These are phyloP conservation scores for Gamsiella multidivaricata DNA, from an alignment of 192 early-diverging fungal species.

Conservation along the genomic window DNA sequence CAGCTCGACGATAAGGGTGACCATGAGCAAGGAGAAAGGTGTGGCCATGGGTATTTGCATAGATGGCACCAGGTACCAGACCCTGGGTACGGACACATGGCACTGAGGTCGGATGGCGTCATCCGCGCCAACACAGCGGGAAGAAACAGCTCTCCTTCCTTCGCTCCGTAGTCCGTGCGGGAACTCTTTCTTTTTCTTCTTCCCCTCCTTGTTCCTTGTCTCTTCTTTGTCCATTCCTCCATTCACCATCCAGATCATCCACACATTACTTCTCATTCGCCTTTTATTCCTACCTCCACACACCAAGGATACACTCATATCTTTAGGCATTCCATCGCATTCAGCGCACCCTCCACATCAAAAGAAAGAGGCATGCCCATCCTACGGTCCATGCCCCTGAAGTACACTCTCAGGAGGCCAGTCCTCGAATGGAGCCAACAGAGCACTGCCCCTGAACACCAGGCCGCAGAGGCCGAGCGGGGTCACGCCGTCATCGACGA, in stretches of 20 bases:
- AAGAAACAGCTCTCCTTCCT: neutral
- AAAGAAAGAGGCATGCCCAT: conserved; percentile 16
- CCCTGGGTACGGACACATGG: no score
- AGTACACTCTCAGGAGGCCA: conserved; percentile 24
- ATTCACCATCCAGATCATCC: no score
- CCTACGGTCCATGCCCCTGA: conserved; percentile 22
- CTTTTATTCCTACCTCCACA: neutral
- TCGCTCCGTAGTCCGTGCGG: neutral
- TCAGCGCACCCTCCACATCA: neutral
- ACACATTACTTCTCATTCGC: no score
- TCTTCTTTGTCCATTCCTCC: no score
- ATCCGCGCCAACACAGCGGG: no score
- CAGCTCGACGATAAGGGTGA: no score
- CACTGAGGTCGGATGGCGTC: no score
- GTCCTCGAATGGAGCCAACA: neutral
- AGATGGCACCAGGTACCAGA: no score
- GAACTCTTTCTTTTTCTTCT: neutral
- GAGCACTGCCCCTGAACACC: neutral
- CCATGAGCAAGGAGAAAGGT: no score
- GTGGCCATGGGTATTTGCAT: no score
- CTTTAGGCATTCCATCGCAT: neutral
- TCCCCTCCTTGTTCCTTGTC: no score
- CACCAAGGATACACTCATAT: neutral
- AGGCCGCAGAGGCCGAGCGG: conserved; percentile 8
- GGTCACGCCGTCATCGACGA: conserved; percentile 18